phyloP scores from a whole-genome alignment of 2,329 filamentous ascomycete genomes.

The Ophiostoma sp. region DNA sequence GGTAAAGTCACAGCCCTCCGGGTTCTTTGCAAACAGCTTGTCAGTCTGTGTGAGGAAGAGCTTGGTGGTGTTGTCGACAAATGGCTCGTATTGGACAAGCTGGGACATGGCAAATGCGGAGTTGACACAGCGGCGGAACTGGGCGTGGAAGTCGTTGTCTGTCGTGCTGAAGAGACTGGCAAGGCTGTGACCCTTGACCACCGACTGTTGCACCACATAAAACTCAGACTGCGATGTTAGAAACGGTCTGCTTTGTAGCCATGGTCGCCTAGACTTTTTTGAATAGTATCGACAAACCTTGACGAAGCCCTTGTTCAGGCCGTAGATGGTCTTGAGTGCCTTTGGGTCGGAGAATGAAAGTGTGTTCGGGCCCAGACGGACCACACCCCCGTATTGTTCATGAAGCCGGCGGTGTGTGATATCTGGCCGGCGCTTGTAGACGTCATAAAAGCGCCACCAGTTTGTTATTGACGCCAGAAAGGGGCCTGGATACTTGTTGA shows the following conservation, averaged over 20 bases:
- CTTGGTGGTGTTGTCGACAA: slow-evolving; percentile 68
- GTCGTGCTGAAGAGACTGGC: slow-evolving; percentile 71
- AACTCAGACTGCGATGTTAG: slow-evolving; percentile 59
- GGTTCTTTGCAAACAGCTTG: slow-evolving; percentile 45
- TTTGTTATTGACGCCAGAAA: slow-evolving; percentile 62
- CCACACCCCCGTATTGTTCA: slow-evolving; percentile 64
- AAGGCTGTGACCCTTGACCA: slow-evolving; percentile 61
- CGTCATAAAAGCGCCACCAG: slow-evolving; percentile 69
- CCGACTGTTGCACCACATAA: slow-evolving; percentile 71
- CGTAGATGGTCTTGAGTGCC: slow-evolving; percentile 71
- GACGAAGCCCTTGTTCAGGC: slow-evolving; percentile 71
- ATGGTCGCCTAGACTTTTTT: background rate
- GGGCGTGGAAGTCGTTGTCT: slow-evolving; percentile 68
- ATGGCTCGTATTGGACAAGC: slow-evolving; percentile 71
- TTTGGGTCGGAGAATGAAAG: slow-evolving; percentile 69
- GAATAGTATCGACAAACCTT: slow-evolving; percentile 50
- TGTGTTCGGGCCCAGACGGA: slow-evolving; percentile 67
- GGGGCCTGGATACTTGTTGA: slow-evolving; percentile 68
- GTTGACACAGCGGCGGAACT: slow-evolving; percentile 69
- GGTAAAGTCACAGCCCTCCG: slow-evolving; percentile 55
- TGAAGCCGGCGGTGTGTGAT: slow-evolving; percentile 64
- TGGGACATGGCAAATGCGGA: slow-evolving; percentile 72
- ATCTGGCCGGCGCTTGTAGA: slow-evolving; percentile 59
- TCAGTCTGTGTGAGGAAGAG: slow-evolving; percentile 62
- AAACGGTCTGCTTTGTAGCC: background rate